Percentiles rank a stretch among this genome's conserved stretches.
phyloP scores from a whole-genome alignment of 2,329 filamentous ascomycete genomes.

The Plectosphaerella sp. region DNA sequence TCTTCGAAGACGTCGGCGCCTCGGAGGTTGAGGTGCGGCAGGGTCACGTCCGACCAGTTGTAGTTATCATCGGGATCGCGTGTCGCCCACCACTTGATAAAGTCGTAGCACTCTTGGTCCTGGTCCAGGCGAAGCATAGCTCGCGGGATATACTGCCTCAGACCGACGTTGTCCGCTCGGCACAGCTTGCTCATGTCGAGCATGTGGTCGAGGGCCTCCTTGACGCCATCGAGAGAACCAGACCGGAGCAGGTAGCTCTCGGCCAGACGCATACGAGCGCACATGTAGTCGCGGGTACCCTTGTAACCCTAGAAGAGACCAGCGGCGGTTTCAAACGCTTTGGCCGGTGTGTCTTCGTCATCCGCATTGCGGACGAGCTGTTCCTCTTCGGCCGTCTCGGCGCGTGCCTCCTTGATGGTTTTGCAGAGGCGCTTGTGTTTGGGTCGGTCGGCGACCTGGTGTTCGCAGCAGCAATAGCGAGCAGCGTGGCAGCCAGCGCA shows the following conservation, averaged over 20 bases:
- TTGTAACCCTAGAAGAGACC: constrained; percentile 37
- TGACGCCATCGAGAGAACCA: constrained; percentile 26
- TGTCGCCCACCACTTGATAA: constrained; percentile 28
- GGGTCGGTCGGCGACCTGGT: constrained; percentile 31
- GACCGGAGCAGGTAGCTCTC: constrained; percentile 24
- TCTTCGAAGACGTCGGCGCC: constrained; percentile 16
- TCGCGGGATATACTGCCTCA: constrained; percentile 33
- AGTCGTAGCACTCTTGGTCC: constrained; percentile 48
- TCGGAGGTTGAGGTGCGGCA: constrained; percentile 14
- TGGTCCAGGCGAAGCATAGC: constrained; percentile 38
- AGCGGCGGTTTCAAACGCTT: constrained; percentile 30
- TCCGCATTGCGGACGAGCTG: constrained; percentile 24
- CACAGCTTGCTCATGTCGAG: constrained; percentile 39
- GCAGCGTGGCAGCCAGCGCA: constrained; percentile 38
- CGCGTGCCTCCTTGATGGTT: constrained; percentile 23
- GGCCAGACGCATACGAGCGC: constrained; percentile 24
- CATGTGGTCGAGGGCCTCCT: constrained; percentile 31
- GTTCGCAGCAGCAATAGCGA: constrained; percentile 39
- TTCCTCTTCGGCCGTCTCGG: constrained; percentile 28
- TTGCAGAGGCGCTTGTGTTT: constrained; percentile 36
- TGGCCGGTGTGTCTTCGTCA: constrained; percentile 19
- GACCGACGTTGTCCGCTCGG: constrained; percentile 38
- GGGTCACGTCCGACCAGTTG: constrained; percentile 13
- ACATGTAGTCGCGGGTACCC: constrained; percentile 40
- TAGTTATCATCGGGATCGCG: constrained; percentile 8